Base-by-base conservation (phyloP, 768 basidiomycete species). In the Megacollybia marginata region DNA sequence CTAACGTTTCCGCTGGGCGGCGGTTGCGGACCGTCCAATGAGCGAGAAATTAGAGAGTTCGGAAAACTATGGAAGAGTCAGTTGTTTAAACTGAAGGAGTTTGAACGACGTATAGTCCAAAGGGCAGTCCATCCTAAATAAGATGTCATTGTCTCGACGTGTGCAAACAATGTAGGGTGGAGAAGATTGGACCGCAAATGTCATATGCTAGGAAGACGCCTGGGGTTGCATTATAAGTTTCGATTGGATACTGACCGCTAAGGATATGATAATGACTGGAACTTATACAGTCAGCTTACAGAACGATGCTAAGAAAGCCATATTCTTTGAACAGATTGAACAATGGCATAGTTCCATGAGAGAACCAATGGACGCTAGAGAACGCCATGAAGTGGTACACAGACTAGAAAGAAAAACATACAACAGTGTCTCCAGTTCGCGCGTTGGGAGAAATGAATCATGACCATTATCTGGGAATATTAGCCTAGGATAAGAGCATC, bases 391-490 rank as follows among this genome's bases (percentile, higher is more conserved):
- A 28, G 23, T 28, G 23, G 23, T 28, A 28, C 23, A 28, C 23
- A 28, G 23, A 28, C 23, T 28, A 4, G 28, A 20, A 10, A 28
- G 16, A 23, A 40, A 15, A 42, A 64, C 85, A 49, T 48, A 88
- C 89, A 92, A 95, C 5, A 94, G 50, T 2, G 96, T 93, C 68
- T 99, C 96, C 18, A 91, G 65, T 61, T 95, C 92, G 47, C 92
- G 47, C 96, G 85, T 68, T 99, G 98, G 42, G 79, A 52, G 67
- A 93, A 98, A 63, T 99, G 96, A 13, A 92, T 81, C 55, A 96
- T 75, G 4, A 83, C 80, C 52, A 81, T n/a, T n/a, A 82, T 28
- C 88, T 82, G 54, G 66, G 34, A 19, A 2, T 20, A 19, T 31
- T 58, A 48, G 18, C 5, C 38, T 2, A 40, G 5, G 5, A 8